Evolutionary conservation across 768 basidiomycete species (phyloP).

Genomic region (Auricularia sp.): DNA sequence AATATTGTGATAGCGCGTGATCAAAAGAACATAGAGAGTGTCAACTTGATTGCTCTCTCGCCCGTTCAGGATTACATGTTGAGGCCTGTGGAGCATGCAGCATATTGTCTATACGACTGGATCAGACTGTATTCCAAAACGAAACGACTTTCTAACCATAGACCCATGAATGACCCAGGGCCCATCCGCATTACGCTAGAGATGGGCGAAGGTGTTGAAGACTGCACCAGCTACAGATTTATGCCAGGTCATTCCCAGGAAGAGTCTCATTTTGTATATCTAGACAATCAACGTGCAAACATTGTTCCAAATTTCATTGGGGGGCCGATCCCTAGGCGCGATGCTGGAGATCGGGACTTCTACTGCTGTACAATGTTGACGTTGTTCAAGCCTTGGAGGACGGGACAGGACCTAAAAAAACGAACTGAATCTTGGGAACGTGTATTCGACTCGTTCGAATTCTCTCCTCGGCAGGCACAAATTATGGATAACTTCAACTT

Average conservation of each 20-base stretch:
- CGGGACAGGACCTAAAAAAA: slow-evolving; percentile 1
- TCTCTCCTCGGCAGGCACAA: slow-evolving; percentile 9
- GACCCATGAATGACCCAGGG: not conserved
- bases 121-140: not conserved
- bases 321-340: not conserved
- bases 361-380: not conserved
- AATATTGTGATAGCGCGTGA: not conserved
- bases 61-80: not conserved
- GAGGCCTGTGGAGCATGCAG: not conserved
- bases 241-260: not conserved
- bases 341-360: not conserved
- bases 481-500: slow-evolving; percentile 20
- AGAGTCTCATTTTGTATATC: not conserved
- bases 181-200: not conserved
- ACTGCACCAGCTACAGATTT: not conserved
- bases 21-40: no score
- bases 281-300: not conserved
- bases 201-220: not conserved
- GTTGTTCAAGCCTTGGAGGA: not conserved
- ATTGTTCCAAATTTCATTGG: not conserved
- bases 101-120: slow-evolving; percentile 1
- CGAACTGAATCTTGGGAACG: slow-evolving; percentile 12
- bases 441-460: slow-evolving; percentile 10
- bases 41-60: not conserved
- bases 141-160: not conserved